Conservation (phyloP, 257 asterid genomes). For the Solanum paucissectum region DNA sequence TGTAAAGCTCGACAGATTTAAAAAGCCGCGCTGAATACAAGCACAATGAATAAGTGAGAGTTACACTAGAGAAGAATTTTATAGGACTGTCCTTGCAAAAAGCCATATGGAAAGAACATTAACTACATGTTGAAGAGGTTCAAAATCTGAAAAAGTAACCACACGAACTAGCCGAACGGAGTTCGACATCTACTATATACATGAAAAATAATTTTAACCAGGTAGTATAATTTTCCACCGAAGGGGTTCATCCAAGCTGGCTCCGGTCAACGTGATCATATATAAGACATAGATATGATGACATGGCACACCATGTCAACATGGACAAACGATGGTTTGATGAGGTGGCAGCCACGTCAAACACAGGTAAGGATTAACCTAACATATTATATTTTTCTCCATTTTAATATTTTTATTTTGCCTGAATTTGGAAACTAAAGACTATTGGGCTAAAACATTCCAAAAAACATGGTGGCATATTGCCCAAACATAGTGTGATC, state of each 20-base stretch:
- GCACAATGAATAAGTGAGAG: neutral
- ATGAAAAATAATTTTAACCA: too few species aligned
- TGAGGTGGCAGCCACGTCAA: neutral
- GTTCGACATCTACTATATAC: neutral
- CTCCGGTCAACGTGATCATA: neutral
- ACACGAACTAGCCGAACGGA: too few species aligned
- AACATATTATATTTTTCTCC: neutral
- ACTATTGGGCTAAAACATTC: neutral
- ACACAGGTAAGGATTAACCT: neutral
- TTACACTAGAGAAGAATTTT: neutral
- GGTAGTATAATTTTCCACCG: too few species aligned
- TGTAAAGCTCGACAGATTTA: neutral
- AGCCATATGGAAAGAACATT: neutral
- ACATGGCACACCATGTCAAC: neutral
- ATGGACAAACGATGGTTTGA: neutral
- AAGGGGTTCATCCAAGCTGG: too few species aligned
- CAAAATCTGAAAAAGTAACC: neutral
- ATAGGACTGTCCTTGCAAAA: neutral
- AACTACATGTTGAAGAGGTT: neutral
- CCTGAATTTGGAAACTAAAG: too few species aligned
- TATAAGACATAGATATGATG: neutral
- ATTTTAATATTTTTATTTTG: too few species aligned
- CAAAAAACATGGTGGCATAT: neutral
- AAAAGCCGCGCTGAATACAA: neutral
- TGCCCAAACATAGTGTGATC: neutral